Conservation (phyloP, 371 early-diverging fungal species). For the Lichtheimia corymbifera region DNA sequence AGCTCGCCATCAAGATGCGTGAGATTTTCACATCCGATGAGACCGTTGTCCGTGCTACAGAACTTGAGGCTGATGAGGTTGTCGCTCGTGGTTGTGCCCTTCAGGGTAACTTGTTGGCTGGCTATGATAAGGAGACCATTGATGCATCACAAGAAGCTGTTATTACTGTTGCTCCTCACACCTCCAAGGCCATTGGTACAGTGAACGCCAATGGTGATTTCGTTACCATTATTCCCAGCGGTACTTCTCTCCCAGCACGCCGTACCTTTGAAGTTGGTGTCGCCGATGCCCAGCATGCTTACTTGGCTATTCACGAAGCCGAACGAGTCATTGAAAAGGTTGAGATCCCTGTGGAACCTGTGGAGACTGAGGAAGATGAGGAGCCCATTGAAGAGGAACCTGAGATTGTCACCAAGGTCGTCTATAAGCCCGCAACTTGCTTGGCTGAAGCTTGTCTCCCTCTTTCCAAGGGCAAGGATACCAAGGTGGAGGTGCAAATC, state of each 20-base stretch:
- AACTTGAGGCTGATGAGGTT: conserved; percentile 89
- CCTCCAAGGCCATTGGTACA: conserved; percentile 80
- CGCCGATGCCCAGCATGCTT: conserved; percentile 69
- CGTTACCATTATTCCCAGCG: conserved; percentile 75
- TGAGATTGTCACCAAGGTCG: conserved; percentile 51
- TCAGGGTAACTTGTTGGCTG: conserved; percentile 79
- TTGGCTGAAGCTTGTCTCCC: conserved; percentile 60
- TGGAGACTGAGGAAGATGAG: conserved; percentile 55
- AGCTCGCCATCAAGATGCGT: conserved; percentile 85
- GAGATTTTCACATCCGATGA: conserved; percentile 83
- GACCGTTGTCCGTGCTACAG: conserved; percentile 67
- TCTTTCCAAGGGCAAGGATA: conserved; percentile 51
- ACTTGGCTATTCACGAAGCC: conserved; percentile 84
- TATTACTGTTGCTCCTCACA: conserved; percentile 68
- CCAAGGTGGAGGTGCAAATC: conserved; percentile 61
- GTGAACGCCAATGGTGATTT: conserved; percentile 72
- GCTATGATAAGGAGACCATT: conserved; percentile 58
- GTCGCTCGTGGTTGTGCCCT: conserved; percentile 98
- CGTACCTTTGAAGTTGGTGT: conserved; percentile 75
- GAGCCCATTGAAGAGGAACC: conserved; percentile 53
- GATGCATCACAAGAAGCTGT: conserved; percentile 58
- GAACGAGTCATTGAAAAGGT: conserved; percentile 62
- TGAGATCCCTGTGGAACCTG: conserved; percentile 56
- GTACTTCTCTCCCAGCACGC: conserved; percentile 85
- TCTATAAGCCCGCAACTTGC: conserved; percentile 56